Conservation (phyloP, 441 rosid genomes). For the Lepidium campestre region DNA sequence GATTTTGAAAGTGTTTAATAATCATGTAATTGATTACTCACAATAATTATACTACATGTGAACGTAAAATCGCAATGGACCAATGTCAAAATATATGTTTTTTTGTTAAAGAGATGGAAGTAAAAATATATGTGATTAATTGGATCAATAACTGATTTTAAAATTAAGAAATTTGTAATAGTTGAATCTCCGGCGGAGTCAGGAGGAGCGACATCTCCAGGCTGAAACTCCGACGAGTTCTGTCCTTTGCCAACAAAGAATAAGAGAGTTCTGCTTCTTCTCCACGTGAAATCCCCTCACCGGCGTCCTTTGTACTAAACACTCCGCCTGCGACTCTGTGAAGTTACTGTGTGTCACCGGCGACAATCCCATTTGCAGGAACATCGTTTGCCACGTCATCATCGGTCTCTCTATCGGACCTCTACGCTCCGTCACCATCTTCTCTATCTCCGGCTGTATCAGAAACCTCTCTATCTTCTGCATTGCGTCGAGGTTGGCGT, state of each 20-base stretch:
- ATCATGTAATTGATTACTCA: not conserved
- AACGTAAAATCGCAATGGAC: not conserved
- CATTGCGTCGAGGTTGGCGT: constrained; percentile 42
- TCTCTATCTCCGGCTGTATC: constrained; percentile 53
- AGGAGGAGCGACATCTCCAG: constrained; percentile 45
- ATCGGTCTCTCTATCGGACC: constrained; percentile 26
- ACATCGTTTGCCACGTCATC: constrained; percentile 41
- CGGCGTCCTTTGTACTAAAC: constrained; percentile 56
- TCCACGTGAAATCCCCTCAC: constrained; percentile 62
- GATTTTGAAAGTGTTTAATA: not conserved
- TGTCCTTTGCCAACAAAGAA: constrained; percentile 65
- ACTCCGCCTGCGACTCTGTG: constrained; percentile 66
- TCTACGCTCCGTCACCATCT: constrained; percentile 41
- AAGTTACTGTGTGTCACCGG: constrained; percentile 54
- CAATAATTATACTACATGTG: not conserved
- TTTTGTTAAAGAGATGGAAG: not conserved
- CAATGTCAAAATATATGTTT: not conserved
- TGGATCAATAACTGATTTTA: not conserved
- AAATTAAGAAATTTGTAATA: not conserved
- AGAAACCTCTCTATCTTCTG: constrained; percentile 59
- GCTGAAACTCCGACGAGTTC: constrained; percentile 60
- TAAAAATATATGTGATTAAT: constrained; percentile 8
- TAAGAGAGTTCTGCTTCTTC: constrained; percentile 58
- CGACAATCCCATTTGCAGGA: constrained; percentile 52
- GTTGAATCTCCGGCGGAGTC: constrained; percentile 4